phyloP scores from a whole-genome alignment of 73 alveolate species.

The Tetrahymena elliotti region DNA sequence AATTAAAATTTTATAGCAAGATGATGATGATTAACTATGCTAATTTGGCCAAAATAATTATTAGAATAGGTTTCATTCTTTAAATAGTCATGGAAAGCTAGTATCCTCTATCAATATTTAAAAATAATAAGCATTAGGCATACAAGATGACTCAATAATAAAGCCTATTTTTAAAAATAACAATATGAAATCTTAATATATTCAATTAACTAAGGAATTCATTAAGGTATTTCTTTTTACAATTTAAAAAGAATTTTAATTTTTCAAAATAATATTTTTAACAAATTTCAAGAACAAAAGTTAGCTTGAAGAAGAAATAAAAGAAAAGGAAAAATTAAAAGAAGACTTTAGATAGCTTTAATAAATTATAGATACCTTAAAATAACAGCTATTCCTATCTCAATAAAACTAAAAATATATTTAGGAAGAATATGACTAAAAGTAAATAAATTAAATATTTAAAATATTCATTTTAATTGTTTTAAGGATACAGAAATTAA shows the following conservation, averaged over 20 bases:
- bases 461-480: neutral
- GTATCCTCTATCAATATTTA: neutral
- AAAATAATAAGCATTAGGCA: too few relatives aligned
- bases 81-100: neutral
- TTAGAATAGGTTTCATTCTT: neutral
- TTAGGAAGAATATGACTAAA: neutral
- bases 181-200: neutral
- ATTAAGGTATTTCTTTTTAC: neutral
- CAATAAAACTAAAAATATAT: neutral
- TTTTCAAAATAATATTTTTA: neutral
- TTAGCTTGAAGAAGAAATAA: neutral
- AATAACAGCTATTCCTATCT: neutral
- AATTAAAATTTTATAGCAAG: neutral
- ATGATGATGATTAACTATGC: neutral
- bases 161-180: neutral
- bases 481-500: neutral
- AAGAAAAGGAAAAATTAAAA: neutral
- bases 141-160: too few relatives aligned
- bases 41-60: too few relatives aligned
- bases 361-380: neutral
- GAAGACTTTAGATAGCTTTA: neutral
- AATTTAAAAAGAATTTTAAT: too few relatives aligned
- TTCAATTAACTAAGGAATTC: neutral
- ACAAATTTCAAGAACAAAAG: neutral
- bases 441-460: neutral